These are phyloP conservation scores for Pseudogymnoascus sp. DNA, from an alignment of 2,329 filamentous ascomycete species.

Conservation along the genomic window DNA sequence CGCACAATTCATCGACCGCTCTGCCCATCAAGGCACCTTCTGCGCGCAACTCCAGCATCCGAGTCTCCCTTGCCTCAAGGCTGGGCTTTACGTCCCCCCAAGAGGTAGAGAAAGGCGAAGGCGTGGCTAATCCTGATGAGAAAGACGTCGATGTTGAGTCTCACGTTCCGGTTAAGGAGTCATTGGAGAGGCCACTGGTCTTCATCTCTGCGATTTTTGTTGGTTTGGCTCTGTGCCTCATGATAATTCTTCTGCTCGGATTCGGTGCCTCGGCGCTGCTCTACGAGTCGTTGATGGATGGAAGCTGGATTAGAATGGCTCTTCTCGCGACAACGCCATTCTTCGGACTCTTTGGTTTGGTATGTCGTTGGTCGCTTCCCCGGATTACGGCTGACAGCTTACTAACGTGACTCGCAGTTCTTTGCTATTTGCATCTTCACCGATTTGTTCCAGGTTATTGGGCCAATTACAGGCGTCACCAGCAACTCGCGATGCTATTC, in stretches of 20 bases:
- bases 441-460: constrained; percentile 42
- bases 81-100: neutral
- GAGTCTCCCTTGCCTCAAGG: neutral
- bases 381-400: constrained; percentile 22
- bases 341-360: constrained; percentile 30
- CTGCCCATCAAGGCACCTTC: neutral
- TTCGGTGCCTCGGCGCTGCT: constrained; percentile 29
- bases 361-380: constrained; percentile 16
- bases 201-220: constrained; percentile 34
- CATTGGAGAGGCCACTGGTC: constrained; percentile 35
- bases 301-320: constrained; percentile 33
- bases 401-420: constrained; percentile 37
- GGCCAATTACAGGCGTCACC: constrained; percentile 39
- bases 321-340: constrained; percentile 31
- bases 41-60: neutral
- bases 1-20: neutral
- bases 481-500: constrained; percentile 41
- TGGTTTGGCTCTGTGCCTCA: constrained; percentile 32
- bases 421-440: constrained; percentile 42
- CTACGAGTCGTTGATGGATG: constrained; percentile 33
- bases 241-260: constrained; percentile 34
- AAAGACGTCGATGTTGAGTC: constrained; percentile 19
- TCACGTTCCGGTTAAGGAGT: constrained; percentile 28
- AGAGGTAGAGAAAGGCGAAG: neutral
- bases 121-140: constrained; percentile 12